phyloP scores from a whole-genome alignment of 2,329 filamentous ascomycete genomes.

The Coniochaeta hoffmannii region DNA sequence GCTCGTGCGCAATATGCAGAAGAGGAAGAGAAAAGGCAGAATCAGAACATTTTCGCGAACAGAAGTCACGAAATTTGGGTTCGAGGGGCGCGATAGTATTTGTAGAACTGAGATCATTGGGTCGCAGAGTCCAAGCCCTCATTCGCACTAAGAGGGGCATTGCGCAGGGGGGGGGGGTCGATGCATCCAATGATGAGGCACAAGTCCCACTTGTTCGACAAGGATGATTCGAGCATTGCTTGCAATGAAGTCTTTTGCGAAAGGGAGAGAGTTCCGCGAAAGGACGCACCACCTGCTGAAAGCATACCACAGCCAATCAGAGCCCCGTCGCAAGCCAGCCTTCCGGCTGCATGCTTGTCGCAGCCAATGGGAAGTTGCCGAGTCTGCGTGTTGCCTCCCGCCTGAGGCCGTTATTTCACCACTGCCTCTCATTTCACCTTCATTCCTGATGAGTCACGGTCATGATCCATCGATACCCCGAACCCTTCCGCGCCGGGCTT shows the following conservation, averaged over 20 bases:
- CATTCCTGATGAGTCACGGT: neutral
- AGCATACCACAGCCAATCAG: neutral
- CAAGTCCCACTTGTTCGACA: slow-evolving; percentile 8
- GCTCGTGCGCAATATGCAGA: slow-evolving; percentile 1
- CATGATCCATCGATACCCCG: neutral
- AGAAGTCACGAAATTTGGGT: slow-evolving; percentile 28
- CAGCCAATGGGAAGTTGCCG: slow-evolving; percentile 4
- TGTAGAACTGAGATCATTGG: slow-evolving; percentile 26
- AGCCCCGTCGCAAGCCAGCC: neutral
- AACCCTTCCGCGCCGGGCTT: neutral
- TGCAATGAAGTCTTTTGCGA: neutral
- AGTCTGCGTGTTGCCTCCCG: slow-evolving; percentile 4
- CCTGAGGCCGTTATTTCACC: neutral
- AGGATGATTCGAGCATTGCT: slow-evolving; percentile 7
- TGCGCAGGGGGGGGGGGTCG: slow-evolving; percentile 10
- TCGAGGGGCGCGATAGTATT: slow-evolving; percentile 34
- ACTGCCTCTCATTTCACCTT: neutral
- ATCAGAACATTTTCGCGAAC: slow-evolving; percentile 17
- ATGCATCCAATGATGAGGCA: slow-evolving; percentile 10
- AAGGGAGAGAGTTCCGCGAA: neutral
- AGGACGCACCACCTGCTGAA: neutral
- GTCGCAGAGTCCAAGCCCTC: slow-evolving; percentile 10
- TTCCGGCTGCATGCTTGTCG: neutral
- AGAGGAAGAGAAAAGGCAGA: slow-evolving; percentile 2
- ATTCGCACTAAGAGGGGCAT: slow-evolving; percentile 8